Base-by-base conservation (phyloP, 2,329 filamentous ascomycete genomes). In the Apiospora phragmitis region DNA sequence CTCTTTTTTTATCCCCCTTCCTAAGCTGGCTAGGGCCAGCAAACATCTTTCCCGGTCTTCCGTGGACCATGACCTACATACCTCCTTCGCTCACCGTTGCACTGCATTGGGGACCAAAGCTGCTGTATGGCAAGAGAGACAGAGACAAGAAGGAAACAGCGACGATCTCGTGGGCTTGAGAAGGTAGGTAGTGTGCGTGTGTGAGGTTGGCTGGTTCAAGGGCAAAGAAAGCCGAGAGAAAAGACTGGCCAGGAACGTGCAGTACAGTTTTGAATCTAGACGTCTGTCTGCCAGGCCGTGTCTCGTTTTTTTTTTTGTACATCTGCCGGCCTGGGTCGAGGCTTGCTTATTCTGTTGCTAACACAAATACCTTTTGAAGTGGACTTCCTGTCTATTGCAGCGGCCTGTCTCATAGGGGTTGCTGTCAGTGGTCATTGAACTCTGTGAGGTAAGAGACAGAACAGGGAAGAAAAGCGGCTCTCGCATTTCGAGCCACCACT, bases 31-130 rank as follows among this genome's bases (percentile, higher is more conserved):
- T 62, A 35, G 32, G 32, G 32, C 55, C 18, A 24, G 55, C 55
- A 38, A 62, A 62, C 55, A 38, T 62, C 55, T 24, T 62, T 35
- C n/a, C 55, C 32, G 55, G 29, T 62, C 55, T 62, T 38, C 18
- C 32, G 21, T 62, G 55, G 55, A 24, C 55, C 21, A 62, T 21
- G 49, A 9, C 26, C 51, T 18, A 32, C 9, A 26, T 35, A 59
- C 51, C 51, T 59, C 51, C 1, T n/a, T n/a, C n/a, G 55, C 55
- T 62, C 55, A 62, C 55, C 55, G 55, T 62, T 62, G 55, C 55
- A 62, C 55, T 38, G 55, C 51, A 21, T 59, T 21, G 26, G 51
- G 51, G 51, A 59, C 9, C 16, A 35, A 59, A 26, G n/a, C 18
- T 59, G 4, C 38, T 59, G 43, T 18, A 11, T n/a, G 21, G 11